Conservation (phyloP, 73 alveolate genomes). For the Effrenium voratum region DNA sequence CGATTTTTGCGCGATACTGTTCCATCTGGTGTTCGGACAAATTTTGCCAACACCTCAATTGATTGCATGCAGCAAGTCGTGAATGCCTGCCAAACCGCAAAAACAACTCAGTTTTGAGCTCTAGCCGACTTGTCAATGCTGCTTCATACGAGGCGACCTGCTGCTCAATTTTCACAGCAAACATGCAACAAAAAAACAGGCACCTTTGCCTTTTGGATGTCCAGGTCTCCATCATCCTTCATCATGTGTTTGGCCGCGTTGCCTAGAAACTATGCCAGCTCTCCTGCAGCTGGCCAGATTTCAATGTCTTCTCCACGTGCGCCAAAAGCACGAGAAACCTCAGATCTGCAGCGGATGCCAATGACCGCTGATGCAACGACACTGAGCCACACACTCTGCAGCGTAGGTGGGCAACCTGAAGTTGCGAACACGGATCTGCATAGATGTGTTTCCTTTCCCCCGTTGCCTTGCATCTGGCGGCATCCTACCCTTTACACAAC, state of each 20-base stretch:
- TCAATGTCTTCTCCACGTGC: constrained; percentile 38
- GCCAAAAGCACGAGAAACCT: constrained; percentile 67
- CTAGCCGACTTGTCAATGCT: constrained; percentile 31
- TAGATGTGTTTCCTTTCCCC: no score
- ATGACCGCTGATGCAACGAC: neutral
- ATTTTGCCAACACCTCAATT: constrained; percentile 44
- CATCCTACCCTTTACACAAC: no score
- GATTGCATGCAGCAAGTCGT: neutral
- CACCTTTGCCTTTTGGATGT: constrained; percentile 73
- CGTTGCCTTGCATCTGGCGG: no score
- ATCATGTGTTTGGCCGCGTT: neutral
- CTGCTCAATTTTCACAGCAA: neutral
- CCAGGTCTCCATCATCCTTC: constrained; percentile 40
- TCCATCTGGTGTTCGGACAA: constrained; percentile 3
- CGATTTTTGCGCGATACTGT: constrained; percentile 49
- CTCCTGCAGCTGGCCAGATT: constrained; percentile 39
- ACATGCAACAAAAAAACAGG: neutral
- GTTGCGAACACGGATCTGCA: no score
- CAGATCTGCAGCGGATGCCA: neutral
- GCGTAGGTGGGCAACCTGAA: constrained; percentile 30
- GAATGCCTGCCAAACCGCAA: no score
- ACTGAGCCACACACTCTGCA: constrained; percentile 22
- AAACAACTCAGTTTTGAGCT: constrained; percentile 39
- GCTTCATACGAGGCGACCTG: constrained; percentile 52
- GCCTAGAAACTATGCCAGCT: neutral